phyloP scores from a whole-genome alignment of 371 early-diverging fungal genomes.

The Mucor mucedo region DNA sequence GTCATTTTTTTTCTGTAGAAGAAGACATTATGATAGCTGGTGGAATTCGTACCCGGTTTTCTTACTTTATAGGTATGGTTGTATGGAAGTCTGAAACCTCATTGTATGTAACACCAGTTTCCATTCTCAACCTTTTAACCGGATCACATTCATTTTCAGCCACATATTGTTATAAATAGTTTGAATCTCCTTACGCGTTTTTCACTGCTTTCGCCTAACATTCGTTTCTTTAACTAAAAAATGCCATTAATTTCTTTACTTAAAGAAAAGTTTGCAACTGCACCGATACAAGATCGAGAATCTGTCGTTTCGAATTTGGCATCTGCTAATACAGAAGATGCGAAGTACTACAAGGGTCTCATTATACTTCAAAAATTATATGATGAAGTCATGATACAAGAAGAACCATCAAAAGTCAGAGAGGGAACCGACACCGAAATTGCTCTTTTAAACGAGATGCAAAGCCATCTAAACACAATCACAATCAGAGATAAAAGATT shows the following conservation, averaged over 20 bases:
- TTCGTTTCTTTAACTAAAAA: constrained; percentile 8
- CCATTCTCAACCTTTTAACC: too few relatives aligned
- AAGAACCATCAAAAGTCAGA: constrained; percentile 21
- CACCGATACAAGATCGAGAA: constrained; percentile 22
- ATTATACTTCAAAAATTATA: constrained; percentile 40
- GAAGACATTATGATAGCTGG: too few relatives aligned
- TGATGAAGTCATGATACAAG: constrained; percentile 14
- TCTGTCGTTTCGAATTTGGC: constrained; percentile 22
- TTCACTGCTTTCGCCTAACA: background rate
- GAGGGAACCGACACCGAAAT: constrained; percentile 28
- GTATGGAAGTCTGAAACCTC: too few relatives aligned
- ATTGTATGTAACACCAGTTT: too few relatives aligned
- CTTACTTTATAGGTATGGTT: too few relatives aligned
- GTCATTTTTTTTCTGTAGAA: too few relatives aligned
- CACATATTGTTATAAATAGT: too few relatives aligned
- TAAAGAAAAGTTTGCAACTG: constrained; percentile 27
- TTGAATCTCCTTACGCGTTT: background rate
- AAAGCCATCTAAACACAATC: constrained; percentile 10
- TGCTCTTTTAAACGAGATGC: constrained; percentile 28
- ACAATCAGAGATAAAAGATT: background rate
- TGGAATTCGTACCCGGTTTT: too few relatives aligned
- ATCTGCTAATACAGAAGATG: constrained; percentile 35
- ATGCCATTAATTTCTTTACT: constrained; percentile 24
- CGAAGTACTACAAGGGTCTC: constrained; percentile 43
- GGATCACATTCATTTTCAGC: too few relatives aligned